Percentiles rank a stretch among this genome's conserved stretches.
Evolutionary conservation across 345 rosid species (phyloP).

Genomic region (Populus ilicifolia): DNA sequence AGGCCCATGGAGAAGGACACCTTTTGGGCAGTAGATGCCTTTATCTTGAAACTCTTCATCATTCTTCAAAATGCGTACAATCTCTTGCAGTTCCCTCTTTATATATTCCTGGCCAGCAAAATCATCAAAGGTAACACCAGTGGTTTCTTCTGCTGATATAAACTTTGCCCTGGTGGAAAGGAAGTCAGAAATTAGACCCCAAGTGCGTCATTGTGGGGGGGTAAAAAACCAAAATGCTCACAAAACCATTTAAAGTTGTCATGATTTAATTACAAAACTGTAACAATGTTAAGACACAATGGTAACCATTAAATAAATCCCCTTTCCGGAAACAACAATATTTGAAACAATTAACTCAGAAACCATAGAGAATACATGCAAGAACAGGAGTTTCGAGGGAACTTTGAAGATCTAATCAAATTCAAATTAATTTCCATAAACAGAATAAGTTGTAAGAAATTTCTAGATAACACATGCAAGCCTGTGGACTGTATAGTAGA

Average conservation of each 20-base stretch:
- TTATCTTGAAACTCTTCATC: slow-evolving; percentile 87
- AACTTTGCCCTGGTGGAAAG: slow-evolving; percentile 65
- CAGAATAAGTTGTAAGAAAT: not conserved
- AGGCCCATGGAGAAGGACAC: slow-evolving; percentile 95
- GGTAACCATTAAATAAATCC: not conserved
- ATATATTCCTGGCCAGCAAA: slow-evolving; percentile 98
- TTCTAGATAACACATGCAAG: not conserved
- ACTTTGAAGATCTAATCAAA: not conserved
- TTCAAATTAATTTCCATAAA: not conserved
- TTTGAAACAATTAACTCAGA: not conserved
- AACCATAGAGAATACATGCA: not conserved
- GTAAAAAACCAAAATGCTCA: not conserved
- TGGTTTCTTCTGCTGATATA: slow-evolving; percentile 92
- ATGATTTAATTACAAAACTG: not conserved
- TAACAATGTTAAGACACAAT: not conserved
- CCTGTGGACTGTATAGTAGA: too few species aligned
- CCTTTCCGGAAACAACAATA: not conserved
- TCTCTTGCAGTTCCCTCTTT: slow-evolving; percentile 83
- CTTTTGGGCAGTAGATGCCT: slow-evolving; percentile 97
- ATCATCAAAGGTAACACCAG: slow-evolving; percentile 93
- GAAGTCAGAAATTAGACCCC: slow-evolving; percentile 18
- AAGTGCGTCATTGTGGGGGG: not conserved
- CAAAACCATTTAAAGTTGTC: slow-evolving; percentile 3
- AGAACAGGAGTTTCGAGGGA: not conserved
- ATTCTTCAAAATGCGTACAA: slow-evolving; percentile 81